Percentiles rank a stretch among this genome's conserved stretches.
Conservation (phyloP, 805 yeast species). For the Babjeviella inositovora region DNA sequence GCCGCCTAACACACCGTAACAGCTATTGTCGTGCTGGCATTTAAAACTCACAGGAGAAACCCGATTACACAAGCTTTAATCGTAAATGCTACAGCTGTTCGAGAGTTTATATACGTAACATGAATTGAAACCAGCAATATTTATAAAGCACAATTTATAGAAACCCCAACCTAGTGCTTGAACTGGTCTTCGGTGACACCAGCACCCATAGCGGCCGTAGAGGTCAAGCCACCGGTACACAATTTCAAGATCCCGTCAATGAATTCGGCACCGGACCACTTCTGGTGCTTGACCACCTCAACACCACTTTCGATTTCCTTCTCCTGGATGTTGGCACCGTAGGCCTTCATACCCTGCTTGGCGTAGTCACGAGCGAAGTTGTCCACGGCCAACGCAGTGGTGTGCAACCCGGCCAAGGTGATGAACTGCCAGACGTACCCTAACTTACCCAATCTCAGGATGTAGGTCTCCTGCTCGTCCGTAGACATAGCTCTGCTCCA, state of each 20-base stretch:
- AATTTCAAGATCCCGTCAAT: slow-evolving; percentile 80
- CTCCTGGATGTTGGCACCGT: slow-evolving; percentile 76
- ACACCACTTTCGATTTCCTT: slow-evolving; percentile 80
- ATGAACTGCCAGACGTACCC: slow-evolving; percentile 98
- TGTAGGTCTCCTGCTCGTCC: slow-evolving; percentile 81
- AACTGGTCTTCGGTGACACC: slow-evolving; percentile 98
- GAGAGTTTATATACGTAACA: not conserved
- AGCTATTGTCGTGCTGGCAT: too few relatives aligned
- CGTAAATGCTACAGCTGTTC: slow-evolving; percentile 1
- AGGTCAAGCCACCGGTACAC: slow-evolving; percentile 87
- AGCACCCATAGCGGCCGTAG: slow-evolving; percentile 97
- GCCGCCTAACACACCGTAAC: too few relatives aligned
- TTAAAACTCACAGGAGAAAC: too few relatives aligned
- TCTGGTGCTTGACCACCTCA: slow-evolving; percentile 94
- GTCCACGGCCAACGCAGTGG: slow-evolving; percentile 85
- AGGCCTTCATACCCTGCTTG: slow-evolving; percentile 86
- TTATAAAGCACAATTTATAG: slow-evolving; percentile 7
- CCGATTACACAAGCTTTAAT: slow-evolving; percentile 2
- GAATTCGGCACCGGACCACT: slow-evolving; percentile 98
- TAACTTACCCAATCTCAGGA: slow-evolving; percentile 67
- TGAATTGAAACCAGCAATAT: slow-evolving; percentile 1
- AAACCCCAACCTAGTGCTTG: too few relatives aligned
- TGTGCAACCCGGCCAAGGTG: slow-evolving; percentile 92
- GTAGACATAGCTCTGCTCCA: slow-evolving; percentile 91
- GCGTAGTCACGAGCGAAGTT: slow-evolving; percentile 68